phyloP scores from a whole-genome alignment of 179 eudicot genomes.

The Patellifolia procumbens region DNA sequence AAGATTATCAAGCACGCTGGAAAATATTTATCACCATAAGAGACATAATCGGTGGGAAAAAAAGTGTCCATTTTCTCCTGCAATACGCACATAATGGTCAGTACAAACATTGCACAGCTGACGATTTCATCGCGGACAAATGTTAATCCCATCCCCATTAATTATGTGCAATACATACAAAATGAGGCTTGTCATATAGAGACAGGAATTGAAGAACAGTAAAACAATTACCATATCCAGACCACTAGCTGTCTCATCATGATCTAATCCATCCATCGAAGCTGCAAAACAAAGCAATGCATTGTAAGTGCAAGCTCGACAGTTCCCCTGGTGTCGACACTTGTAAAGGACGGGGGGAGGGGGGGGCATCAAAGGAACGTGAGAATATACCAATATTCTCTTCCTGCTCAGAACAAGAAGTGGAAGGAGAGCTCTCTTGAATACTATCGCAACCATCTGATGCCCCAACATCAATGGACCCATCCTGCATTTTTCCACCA shows the following conservation, averaged over 20 bases:
- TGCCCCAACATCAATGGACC: conserved; percentile 36
- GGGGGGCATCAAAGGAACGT: not conserved
- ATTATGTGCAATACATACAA: not conserved
- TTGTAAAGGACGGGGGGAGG: not conserved
- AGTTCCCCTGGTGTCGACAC: not conserved
- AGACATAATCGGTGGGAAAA: conserved; percentile 61
- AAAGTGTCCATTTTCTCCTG: conserved; percentile 46
- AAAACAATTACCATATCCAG: conserved; percentile 32
- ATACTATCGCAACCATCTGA: conserved; percentile 47
- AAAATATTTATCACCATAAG: conserved; percentile 43
- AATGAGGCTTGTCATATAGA: not conserved
- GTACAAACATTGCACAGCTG: not conserved
- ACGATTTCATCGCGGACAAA: not conserved
- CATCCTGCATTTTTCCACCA: conserved; percentile 50
- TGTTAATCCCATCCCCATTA: not conserved
- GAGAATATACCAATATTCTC: conserved; percentile 39
- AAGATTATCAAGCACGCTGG: conserved; percentile 52
- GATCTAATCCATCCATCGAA: conserved; percentile 29
- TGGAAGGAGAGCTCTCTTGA: conserved; percentile 41
- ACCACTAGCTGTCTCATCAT: conserved; percentile 16
- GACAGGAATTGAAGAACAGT: not conserved
- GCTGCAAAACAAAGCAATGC: conserved; percentile 27
- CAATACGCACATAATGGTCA: conserved; percentile 27
- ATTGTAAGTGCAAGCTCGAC: not conserved
- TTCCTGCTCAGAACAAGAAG: conserved; percentile 37